A percentile compares a stretch with the other conserved stretches of the same genome.
These are phyloP conservation scores for Pichia insulana DNA, from an alignment of 805 yeast species.

Conservation along the genomic window DNA sequence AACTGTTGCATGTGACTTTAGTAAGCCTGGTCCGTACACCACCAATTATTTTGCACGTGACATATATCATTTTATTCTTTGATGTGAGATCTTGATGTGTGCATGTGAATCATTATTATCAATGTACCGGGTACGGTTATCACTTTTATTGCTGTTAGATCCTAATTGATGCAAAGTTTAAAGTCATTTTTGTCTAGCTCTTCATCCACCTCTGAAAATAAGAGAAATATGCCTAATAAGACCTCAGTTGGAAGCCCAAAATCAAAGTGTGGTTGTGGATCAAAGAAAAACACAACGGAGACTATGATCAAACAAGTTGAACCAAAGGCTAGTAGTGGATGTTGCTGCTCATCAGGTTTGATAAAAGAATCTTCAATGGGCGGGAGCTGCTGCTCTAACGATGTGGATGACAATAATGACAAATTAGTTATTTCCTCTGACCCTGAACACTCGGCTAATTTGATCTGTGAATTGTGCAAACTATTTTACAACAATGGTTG, in stretches of 20 bases:
- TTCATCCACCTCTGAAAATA: neutral
- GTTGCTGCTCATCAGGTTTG: neutral
- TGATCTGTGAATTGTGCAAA: constrained; percentile 74
- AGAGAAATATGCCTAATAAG: neutral
- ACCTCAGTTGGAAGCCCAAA: neutral
- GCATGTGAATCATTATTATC: too few species aligned
- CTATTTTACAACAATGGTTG: constrained; percentile 73
- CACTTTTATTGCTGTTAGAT: too few species aligned
- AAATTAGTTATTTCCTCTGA: constrained; percentile 13
- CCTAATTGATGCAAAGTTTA: neutral
- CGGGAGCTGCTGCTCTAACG: neutral
- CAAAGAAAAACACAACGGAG: neutral
- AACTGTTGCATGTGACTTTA: too few species aligned
- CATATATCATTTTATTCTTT: too few species aligned
- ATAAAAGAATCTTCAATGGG: neutral
- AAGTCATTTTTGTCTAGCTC: neutral
- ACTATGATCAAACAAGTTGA: too few species aligned
- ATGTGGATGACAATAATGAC: neutral
- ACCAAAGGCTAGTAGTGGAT: neutral
- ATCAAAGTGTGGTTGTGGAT: neutral
- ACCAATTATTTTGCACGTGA: too few species aligned
- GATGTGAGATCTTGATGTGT: too few species aligned
- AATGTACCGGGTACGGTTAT: too few species aligned
- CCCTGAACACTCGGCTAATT: constrained; percentile 63
- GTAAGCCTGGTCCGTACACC: too few species aligned